Evolutionary conservation across 169 alveolate species (phyloP).

Genomic region (Plasmodium chabaudi): DNA sequence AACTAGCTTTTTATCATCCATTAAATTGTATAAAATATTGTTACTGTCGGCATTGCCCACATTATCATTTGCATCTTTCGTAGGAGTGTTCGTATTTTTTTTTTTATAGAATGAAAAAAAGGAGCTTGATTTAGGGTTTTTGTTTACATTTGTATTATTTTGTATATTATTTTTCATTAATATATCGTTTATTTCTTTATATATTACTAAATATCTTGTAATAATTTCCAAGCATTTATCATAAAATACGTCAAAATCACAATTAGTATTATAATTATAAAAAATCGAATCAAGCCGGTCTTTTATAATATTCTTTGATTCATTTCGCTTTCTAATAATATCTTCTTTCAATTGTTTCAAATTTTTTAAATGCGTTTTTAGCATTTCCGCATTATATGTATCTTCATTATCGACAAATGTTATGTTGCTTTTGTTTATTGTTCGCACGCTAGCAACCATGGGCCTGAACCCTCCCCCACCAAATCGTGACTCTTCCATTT

Average conservation of each 20-base stretch:
- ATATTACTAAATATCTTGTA: slow-evolving; percentile 24
- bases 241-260: slow-evolving; percentile 50
- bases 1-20: slow-evolving; percentile 34
- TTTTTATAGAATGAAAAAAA: not conserved
- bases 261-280: slow-evolving; percentile 7
- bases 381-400: slow-evolving; percentile 22
- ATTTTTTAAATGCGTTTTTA: slow-evolving; percentile 41
- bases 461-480: not conserved
- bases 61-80: not conserved
- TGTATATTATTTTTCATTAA: not conserved
- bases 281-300: slow-evolving; percentile 11
- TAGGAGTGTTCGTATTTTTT: not conserved
- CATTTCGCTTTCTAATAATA: slow-evolving; percentile 25
- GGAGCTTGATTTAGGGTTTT: not conserved
- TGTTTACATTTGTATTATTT: not conserved
- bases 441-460: not conserved
- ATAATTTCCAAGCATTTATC: slow-evolving; percentile 72
- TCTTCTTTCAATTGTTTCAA: slow-evolving; percentile 46
- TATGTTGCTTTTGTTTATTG: slow-evolving; percentile 18
- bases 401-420: slow-evolving; percentile 35
- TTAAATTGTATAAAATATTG: slow-evolving; percentile 17
- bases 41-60: not conserved
- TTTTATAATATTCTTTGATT: slow-evolving; percentile 17
- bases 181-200: slow-evolving; percentile 57
- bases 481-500: not conserved